Evolutionary conservation across 192 early-diverging fungal genomes (phyloP).

Genomic region (Thamnidium elegans): DNA sequence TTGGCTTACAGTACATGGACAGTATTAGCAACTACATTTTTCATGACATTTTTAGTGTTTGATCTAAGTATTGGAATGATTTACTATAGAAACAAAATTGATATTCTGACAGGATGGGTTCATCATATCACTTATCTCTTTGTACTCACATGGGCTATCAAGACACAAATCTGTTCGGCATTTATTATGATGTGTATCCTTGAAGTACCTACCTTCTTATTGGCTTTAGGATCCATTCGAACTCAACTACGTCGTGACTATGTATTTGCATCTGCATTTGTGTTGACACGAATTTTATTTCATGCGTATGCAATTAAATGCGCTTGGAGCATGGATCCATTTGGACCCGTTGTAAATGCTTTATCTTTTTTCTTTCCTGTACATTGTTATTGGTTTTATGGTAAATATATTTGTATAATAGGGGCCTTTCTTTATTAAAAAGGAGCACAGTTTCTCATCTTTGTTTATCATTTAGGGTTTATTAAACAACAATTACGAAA

Average conservation of each 20-base stretch:
- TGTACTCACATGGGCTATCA: constrained; percentile 34
- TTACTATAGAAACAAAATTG: constrained; percentile 54
- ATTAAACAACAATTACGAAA: constrained; percentile 34
- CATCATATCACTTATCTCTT: constrained; percentile 58
- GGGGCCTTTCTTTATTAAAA: neutral
- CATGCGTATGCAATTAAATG: constrained; percentile 43
- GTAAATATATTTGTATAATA: constrained; percentile 29
- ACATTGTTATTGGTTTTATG: constrained; percentile 55
- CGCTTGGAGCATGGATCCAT: constrained; percentile 27
- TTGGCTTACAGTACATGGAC: constrained; percentile 30
- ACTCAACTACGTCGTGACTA: constrained; percentile 45
- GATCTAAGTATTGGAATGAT: constrained; percentile 54
- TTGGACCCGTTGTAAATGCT: constrained; percentile 32
- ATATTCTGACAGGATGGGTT: constrained; percentile 54
- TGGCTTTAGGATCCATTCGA: constrained; percentile 53
- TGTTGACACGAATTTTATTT: constrained; percentile 53
- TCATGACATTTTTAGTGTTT: constrained; percentile 50
- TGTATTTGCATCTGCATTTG: constrained; percentile 52
- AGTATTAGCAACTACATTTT: constrained; percentile 44
- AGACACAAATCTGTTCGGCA: constrained; percentile 22
- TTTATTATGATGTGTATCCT: constrained; percentile 52
- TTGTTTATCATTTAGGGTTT: constrained; percentile 22
- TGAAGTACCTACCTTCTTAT: constrained; percentile 56
- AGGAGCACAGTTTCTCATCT: neutral
- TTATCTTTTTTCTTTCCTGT: constrained; percentile 45